phyloP scores from a whole-genome alignment of 2,329 filamentous ascomycete genomes.

The Diplodia corticola region DNA sequence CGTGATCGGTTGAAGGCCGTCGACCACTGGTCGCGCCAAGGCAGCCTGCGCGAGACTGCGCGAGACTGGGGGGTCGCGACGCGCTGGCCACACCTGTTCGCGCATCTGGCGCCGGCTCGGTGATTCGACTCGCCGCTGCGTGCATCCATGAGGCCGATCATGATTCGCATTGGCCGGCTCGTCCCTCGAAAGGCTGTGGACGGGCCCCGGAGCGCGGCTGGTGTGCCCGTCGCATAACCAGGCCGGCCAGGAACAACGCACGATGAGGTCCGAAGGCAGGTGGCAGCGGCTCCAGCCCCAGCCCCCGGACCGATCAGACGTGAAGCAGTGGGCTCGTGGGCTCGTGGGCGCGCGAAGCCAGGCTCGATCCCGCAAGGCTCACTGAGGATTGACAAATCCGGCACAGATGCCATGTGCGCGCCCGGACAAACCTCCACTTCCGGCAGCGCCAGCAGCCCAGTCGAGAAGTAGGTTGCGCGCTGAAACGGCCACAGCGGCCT shows the following conservation, averaged over 20 bases:
- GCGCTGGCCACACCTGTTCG: slow-evolving; percentile 16
- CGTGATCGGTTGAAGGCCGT: not conserved
- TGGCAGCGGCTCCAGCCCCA: no score
- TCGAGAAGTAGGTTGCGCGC: slow-evolving; percentile 18
- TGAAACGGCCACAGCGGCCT: slow-evolving; percentile 14
- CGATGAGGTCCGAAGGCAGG: not conserved
- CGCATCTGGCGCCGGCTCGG: slow-evolving; percentile 19
- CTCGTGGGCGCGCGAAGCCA: not conserved
- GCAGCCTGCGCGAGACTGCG: not conserved
- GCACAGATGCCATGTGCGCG: slow-evolving; percentile 3
- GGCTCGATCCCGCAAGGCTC: not conserved
- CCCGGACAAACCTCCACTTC: slow-evolving; percentile 1
- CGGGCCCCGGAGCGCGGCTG: slow-evolving; percentile 14
- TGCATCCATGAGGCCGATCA: slow-evolving; percentile 23
- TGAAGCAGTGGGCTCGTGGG: slow-evolving; percentile 7
- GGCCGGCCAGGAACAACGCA: not conserved
- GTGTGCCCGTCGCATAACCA: slow-evolving; percentile 13
- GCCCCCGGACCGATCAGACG: slow-evolving; percentile 15
- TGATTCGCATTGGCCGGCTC: slow-evolving; percentile 23
- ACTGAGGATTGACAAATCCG: slow-evolving; percentile 11
- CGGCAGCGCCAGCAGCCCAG: slow-evolving; percentile 10
- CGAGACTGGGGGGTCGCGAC: not conserved
- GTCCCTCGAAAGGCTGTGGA: slow-evolving; percentile 16
- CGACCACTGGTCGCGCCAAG: slow-evolving; percentile 11
- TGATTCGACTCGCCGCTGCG: slow-evolving; percentile 16